These are phyloP conservation scores for Reutealis trisperma DNA, from an alignment of 345 rosid genomes.

Conservation along the genomic window DNA sequence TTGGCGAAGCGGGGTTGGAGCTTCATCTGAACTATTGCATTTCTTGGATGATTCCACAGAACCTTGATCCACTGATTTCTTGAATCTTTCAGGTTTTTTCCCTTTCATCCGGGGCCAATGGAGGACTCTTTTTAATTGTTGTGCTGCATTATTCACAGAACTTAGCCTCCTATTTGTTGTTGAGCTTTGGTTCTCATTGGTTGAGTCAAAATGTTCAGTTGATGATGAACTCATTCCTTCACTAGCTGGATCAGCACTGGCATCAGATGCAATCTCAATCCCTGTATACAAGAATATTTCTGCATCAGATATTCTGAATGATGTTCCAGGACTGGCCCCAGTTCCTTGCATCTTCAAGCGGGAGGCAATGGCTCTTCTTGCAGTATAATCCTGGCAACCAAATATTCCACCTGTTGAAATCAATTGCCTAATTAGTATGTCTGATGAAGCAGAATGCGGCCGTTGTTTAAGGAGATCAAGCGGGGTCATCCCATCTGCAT, in stretches of 20 bases:
- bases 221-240: too few relatives aligned
- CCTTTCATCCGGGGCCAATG: slow-evolving; percentile 66
- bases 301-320: too few relatives aligned
- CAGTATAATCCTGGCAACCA: too few relatives aligned
- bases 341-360: too few relatives aligned
- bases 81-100: slow-evolving; percentile 28
- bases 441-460: slow-evolving; percentile 65
- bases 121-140: slow-evolving; percentile 55
- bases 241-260: too few relatives aligned
- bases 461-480: slow-evolving; percentile 75
- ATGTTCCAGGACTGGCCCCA: too few relatives aligned
- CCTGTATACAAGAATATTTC: too few relatives aligned
- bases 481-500: slow-evolving; percentile 71
- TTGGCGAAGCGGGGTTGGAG: slow-evolving; percentile 67
- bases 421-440: slow-evolving; percentile 62
- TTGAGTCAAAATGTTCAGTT: slow-evolving; percentile 44
- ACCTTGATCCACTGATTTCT: slow-evolving; percentile 20
- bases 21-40: slow-evolving; percentile 32
- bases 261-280: too few relatives aligned
- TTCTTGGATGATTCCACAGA: slow-evolving; percentile 34
- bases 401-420: slow-evolving; percentile 77
- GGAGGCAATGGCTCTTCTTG: too few relatives aligned
- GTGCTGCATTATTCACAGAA: slow-evolving; percentile 53
- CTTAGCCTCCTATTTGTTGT: slow-evolving; percentile 42
- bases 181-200: slow-evolving; percentile 42